Evolutionary conservation across 371 early-diverging fungal species (phyloP).

Genomic region (Mortierella sp.): DNA sequence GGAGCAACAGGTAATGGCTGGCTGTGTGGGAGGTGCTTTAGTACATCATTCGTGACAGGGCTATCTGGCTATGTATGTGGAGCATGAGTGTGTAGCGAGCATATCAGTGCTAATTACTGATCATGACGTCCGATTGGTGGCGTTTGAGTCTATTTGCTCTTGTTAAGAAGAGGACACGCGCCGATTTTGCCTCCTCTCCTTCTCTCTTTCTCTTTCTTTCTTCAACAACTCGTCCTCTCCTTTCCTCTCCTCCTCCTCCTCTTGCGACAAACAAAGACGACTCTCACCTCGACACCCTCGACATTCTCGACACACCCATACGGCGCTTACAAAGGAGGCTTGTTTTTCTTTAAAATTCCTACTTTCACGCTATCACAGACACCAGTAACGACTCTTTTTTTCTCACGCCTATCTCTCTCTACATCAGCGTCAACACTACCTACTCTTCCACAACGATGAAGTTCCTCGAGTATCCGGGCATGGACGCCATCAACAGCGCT

Average conservation of each 20-base stretch:
- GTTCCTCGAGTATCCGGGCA: constrained; percentile 59
- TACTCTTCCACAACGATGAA: constrained; percentile 49
- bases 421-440: background rate
- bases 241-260: background rate
- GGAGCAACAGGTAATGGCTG: background rate
- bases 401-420: background rate
- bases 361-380: background rate
- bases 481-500: constrained; percentile 70
- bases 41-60: too few relatives aligned
- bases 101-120: background rate
- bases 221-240: background rate
- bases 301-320: background rate
- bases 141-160: background rate
- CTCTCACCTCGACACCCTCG: background rate
- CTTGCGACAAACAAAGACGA: background rate
- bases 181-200: background rate
- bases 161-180: background rate
- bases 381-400: background rate
- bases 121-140: constrained; percentile 12
- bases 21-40: too few relatives aligned
- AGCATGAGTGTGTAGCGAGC: background rate
- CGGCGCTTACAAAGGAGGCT: background rate
- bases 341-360: background rate
- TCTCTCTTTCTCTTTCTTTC: background rate
- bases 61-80: background rate